A percentile compares a stretch with the other conserved stretches of the same genome.
Evolutionary conservation across 2,329 filamentous ascomycete species (phyloP).

Genomic region (Aspergillus versicolor): DNA sequence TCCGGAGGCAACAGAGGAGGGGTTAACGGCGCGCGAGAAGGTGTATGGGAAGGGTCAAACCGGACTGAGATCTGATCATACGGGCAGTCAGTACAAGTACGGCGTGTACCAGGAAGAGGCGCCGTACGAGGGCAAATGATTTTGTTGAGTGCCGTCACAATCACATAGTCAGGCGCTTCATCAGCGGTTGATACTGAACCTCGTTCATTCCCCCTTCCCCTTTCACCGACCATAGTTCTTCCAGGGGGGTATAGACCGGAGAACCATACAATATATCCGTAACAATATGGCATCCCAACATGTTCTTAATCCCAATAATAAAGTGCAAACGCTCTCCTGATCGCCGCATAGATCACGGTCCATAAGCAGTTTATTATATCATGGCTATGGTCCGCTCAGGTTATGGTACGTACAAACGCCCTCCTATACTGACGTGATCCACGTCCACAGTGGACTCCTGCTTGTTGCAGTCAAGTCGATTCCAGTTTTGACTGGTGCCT

Average conservation of each 20-base stretch:
- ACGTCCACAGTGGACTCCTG: background rate
- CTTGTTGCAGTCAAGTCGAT: background rate
- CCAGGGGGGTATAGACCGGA: background rate
- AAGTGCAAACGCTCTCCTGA: background rate
- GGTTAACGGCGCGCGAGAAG: conserved; percentile 57
- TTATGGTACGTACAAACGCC: too few species aligned
- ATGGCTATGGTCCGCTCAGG: too few species aligned
- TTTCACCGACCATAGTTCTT: background rate
- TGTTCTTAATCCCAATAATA: too few species aligned
- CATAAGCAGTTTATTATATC: background rate
- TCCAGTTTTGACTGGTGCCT: background rate
- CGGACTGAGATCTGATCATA: conserved; percentile 58
- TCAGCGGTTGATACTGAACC: background rate
- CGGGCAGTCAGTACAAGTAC: conserved; percentile 61
- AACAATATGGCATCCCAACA: too few species aligned
- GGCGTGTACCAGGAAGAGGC: conserved; percentile 58
- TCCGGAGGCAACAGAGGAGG: conserved; percentile 34
- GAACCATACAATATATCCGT: background rate
- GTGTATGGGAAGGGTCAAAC: conserved; percentile 62
- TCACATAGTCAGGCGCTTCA: background rate
- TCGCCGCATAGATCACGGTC: background rate
- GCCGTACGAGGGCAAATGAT: background rate
- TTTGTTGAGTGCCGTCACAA: background rate
- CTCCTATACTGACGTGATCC: background rate
- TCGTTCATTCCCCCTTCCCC: background rate